Percentiles rank a stretch among this genome's conserved stretches.
Evolutionary conservation across 2,329 filamentous ascomycete species (phyloP).

Genomic region (Diaporthe sp.): DNA sequence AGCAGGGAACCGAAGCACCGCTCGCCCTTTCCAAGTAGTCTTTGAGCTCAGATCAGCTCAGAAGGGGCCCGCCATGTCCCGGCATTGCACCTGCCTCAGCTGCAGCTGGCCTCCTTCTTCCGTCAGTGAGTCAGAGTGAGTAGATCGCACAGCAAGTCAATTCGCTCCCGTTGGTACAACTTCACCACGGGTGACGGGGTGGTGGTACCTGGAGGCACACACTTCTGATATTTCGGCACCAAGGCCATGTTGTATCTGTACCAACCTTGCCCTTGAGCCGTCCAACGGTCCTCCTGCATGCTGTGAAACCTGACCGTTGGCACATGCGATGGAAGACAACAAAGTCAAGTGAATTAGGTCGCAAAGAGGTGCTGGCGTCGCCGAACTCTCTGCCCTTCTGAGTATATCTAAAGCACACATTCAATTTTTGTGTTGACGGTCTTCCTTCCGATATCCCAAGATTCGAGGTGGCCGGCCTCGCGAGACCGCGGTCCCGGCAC

Average conservation of each 20-base stretch:
- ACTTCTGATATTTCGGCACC: constrained; percentile 17
- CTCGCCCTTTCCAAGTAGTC: constrained; percentile 31
- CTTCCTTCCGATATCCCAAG: constrained; percentile 28
- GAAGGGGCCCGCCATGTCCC: neutral
- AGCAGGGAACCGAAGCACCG: neutral
- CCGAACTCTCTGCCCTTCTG: constrained; percentile 10
- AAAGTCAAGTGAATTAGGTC: constrained; percentile 28
- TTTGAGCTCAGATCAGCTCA: neutral
- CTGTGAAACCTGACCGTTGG: constrained; percentile 30
- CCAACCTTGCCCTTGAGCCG: constrained; percentile 12
- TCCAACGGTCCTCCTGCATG: constrained; percentile 18
- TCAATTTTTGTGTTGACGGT: constrained; percentile 4
- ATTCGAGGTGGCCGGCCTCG: constrained; percentile 30
- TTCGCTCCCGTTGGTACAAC: constrained; percentile 12
- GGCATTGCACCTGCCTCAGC: constrained; percentile 5
- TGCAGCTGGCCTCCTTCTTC: neutral
- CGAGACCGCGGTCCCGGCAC: constrained; percentile 13
- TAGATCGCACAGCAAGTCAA: neutral
- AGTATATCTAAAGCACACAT: constrained; percentile 31
- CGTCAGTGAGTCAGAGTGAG: neutral
- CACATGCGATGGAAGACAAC: constrained; percentile 15
- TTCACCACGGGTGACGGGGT: neutral
- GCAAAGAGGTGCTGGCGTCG: constrained; percentile 1
- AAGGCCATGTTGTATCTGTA: constrained; percentile 3
- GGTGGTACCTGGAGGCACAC: constrained; percentile 26